phyloP scores from a whole-genome alignment of 345 rosid genomes.

The Boechera stricta region DNA sequence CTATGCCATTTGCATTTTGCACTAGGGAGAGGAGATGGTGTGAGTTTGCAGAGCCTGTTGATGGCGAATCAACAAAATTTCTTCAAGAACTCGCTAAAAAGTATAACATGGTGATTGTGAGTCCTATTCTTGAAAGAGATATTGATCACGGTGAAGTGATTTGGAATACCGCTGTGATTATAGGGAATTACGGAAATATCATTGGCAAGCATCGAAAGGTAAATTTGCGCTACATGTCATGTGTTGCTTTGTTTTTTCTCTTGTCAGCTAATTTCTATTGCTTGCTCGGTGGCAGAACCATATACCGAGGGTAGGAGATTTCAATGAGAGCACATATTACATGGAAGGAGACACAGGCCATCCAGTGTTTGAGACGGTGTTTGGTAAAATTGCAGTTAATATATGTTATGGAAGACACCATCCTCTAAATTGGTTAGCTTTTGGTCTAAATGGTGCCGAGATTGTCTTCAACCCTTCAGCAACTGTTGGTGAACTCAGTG shows the following conservation, averaged over 20 bases:
- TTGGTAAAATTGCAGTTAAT: slow-evolving; percentile 84
- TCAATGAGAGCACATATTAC: slow-evolving; percentile 96
- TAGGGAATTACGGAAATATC: slow-evolving; percentile 88
- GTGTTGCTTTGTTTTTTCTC: slow-evolving; percentile 12
- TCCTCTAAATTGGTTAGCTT: slow-evolving; percentile 94
- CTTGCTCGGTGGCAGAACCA: slow-evolving; percentile 69
- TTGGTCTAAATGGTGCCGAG: slow-evolving; percentile 97
- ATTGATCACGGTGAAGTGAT: slow-evolving; percentile 84
- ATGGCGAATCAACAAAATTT: slow-evolving; percentile 83
- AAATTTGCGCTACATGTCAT: slow-evolving; percentile 14
- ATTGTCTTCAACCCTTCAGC: slow-evolving; percentile 99
- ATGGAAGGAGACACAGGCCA: slow-evolving; percentile 99
- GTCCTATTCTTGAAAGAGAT: slow-evolving; percentile 94
- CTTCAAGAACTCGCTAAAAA: slow-evolving; percentile 78
- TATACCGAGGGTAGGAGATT: slow-evolving; percentile 96
- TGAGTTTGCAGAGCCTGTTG: slow-evolving; percentile 90
- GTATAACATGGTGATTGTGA: slow-evolving; percentile 88
- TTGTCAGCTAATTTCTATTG: slow-evolving; percentile 24
- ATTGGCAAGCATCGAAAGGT: slow-evolving; percentile 98
- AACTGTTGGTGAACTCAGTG: slow-evolving; percentile 94
- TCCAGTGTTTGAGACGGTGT: slow-evolving; percentile 93
- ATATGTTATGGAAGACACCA: slow-evolving; percentile 98
- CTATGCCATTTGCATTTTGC: slow-evolving; percentile 96
- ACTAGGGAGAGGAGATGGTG: slow-evolving; percentile 97
- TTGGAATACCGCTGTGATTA: slow-evolving; percentile 91